These are phyloP conservation scores for Cadophora sp. DNA, from an alignment of 2,329 filamentous ascomycete genomes.

Conservation along the genomic window DNA sequence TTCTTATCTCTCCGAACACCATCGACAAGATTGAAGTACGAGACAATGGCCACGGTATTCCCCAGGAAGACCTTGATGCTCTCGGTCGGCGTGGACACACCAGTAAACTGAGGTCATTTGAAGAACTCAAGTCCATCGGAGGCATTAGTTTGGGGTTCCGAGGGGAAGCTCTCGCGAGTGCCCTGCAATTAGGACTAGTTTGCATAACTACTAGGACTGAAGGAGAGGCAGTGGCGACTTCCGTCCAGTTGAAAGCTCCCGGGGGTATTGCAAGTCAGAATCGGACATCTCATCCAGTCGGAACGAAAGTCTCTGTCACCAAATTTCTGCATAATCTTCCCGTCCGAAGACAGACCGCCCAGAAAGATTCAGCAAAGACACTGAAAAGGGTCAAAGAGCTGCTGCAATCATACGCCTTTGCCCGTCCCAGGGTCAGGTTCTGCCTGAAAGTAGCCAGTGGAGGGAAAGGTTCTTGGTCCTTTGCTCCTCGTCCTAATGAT, in stretches of 20 bases:
- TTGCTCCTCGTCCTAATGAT: slow-evolving; percentile 60
- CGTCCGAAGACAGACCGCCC: slow-evolving; percentile 64
- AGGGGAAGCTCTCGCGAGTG: slow-evolving; percentile 74
- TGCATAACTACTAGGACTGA: slow-evolving; percentile 68
- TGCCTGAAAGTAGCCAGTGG: slow-evolving; percentile 63
- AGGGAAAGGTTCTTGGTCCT: slow-evolving; percentile 62
- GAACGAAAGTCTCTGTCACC: slow-evolving; percentile 69
- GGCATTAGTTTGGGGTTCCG: slow-evolving; percentile 74
- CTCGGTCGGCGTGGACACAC: slow-evolving; percentile 74
- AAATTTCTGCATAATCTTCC: slow-evolving; percentile 66
- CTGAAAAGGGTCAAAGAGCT: slow-evolving; percentile 64
- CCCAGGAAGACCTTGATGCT: slow-evolving; percentile 62
- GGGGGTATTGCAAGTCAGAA: slow-evolving; percentile 48
- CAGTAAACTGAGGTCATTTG: slow-evolving; percentile 72
- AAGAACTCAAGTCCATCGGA: slow-evolving; percentile 64
- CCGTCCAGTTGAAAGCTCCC: slow-evolving; percentile 51
- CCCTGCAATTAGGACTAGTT: slow-evolving; percentile 65
- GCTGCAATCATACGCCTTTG: slow-evolving; percentile 69
- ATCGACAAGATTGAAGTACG: slow-evolving; percentile 73
- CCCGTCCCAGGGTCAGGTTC: slow-evolving; percentile 67
- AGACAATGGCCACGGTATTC: slow-evolving; percentile 78
- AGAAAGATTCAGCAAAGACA: slow-evolving; percentile 64
- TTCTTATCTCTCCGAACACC: slow-evolving; percentile 69
- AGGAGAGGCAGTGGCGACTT: slow-evolving; percentile 63
- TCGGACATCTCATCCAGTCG: slow-evolving; percentile 61